phyloP scores from a whole-genome alignment of 768 basidiomycete genomes.

The Pleurotus pulmonarius region DNA sequence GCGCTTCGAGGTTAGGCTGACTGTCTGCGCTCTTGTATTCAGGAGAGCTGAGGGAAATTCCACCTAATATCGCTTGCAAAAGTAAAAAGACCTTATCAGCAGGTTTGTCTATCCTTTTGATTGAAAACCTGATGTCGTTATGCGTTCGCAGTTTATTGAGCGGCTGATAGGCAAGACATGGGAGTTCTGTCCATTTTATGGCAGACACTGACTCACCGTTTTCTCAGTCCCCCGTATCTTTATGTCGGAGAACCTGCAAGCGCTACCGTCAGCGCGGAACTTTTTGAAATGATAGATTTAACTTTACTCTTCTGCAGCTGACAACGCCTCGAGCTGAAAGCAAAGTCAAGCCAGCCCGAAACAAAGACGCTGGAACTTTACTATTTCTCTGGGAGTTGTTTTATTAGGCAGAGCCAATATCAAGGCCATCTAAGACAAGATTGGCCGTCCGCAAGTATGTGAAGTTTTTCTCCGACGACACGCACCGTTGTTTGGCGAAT shows the following conservation, averaged over 20 bases:
- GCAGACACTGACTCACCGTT: constrained; percentile 34
- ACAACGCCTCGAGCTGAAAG: constrained; percentile 60
- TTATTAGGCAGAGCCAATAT: constrained; percentile 57
- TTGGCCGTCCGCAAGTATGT: neutral
- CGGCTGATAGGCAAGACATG: constrained; percentile 21
- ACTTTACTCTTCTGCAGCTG: constrained; percentile 62
- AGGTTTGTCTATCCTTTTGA: constrained; percentile 66
- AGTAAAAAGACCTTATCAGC: constrained; percentile 79
- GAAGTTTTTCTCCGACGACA: neutral
- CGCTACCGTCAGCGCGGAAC: neutral
- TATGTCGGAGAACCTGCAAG: constrained; percentile 56
- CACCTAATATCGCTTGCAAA: constrained; percentile 76
- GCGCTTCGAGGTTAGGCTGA: constrained; percentile 68
- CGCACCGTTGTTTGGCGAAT: constrained; percentile 66
- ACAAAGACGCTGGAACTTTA: constrained; percentile 28
- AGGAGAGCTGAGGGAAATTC: constrained; percentile 61
- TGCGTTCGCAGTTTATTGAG: constrained; percentile 69
- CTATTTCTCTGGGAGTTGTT: constrained; percentile 63
- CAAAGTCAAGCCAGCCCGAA: neutral
- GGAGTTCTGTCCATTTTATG: neutral
- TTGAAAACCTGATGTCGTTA: constrained; percentile 75
- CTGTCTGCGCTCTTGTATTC: constrained; percentile 74
- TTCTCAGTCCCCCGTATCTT: constrained; percentile 78
- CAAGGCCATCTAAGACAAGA: constrained; percentile 51
- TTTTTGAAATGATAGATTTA: neutral